These are phyloP conservation scores for Mucor circinelloides DNA, from an alignment of 371 early-diverging fungal genomes.

Conservation along the genomic window DNA sequence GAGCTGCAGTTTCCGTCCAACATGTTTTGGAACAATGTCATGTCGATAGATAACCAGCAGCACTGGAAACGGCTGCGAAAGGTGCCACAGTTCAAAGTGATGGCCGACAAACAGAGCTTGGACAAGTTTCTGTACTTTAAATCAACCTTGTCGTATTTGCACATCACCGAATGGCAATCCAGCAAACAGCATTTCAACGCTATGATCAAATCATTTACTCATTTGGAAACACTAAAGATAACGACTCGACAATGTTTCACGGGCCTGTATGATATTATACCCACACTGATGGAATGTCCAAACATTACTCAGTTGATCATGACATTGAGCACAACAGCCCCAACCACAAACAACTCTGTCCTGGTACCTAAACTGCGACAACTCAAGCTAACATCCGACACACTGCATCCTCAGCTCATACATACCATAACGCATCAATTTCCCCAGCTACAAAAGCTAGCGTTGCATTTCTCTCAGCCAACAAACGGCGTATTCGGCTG, in stretches of 20 bases:
- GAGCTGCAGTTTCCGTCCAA: constrained; percentile 4
- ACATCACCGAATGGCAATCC: constrained; percentile 6
- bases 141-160: neutral
- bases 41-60: neutral
- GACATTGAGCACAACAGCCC: neutral
- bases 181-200: neutral
- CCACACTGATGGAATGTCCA: constrained; percentile 2
- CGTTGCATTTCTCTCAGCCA: constrained; percentile 5
- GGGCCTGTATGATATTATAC: constrained; percentile 8
- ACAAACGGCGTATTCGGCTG: neutral
- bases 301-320: constrained; percentile 2
- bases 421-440: neutral
- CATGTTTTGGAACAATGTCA: constrained; percentile 16
- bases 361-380: neutral
- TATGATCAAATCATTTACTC: constrained; percentile 8
- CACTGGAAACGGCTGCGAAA: constrained; percentile 2
- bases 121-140: constrained; percentile 2
- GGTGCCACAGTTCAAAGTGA: neutral
- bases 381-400: neutral
- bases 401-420: neutral
- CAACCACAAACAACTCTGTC: neutral
- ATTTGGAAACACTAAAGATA: constrained; percentile 9
- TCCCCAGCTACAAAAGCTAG: neutral
- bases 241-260: constrained; percentile 6
- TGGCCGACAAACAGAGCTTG: neutral